Percentiles rank a stretch among this genome's conserved stretches.
phyloP scores from a whole-genome alignment of 179 eudicot species.

The Beta macrorhiza region DNA sequence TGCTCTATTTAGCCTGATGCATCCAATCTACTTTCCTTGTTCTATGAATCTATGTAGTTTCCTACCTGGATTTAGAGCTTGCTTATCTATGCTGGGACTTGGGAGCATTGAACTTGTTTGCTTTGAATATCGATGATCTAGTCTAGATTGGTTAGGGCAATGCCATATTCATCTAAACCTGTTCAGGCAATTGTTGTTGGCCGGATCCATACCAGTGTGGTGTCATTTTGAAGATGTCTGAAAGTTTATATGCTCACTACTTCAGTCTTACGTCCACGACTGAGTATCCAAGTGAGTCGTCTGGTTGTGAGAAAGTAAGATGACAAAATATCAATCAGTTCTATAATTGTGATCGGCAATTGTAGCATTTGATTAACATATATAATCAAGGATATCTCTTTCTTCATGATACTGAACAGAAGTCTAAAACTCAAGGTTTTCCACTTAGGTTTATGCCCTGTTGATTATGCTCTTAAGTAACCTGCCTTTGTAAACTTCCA shows the following conservation, averaged over 20 bases:
- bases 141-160: neutral
- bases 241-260: neutral
- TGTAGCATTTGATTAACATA: neutral
- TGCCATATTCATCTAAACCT: neutral
- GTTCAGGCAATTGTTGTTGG: neutral
- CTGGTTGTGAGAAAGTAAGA: neutral
- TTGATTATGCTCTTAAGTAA: neutral
- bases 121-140: neutral
- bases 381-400: constrained; percentile 6
- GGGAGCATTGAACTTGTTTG: neutral
- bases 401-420: neutral
- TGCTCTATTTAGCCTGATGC: neutral
- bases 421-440: neutral
- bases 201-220: neutral
- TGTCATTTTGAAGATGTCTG: constrained; percentile 1
- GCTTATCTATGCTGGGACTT: neutral
- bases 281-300: neutral
- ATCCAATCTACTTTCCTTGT: neutral
- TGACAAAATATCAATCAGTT: neutral
- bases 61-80: neutral
- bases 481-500: constrained; percentile 5
- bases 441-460: neutral
- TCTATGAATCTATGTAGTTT: neutral
- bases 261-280: neutral
- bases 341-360: neutral